Conservation (phyloP, 176 grass and related monocot species). For the Panicum miliaceum region DNA sequence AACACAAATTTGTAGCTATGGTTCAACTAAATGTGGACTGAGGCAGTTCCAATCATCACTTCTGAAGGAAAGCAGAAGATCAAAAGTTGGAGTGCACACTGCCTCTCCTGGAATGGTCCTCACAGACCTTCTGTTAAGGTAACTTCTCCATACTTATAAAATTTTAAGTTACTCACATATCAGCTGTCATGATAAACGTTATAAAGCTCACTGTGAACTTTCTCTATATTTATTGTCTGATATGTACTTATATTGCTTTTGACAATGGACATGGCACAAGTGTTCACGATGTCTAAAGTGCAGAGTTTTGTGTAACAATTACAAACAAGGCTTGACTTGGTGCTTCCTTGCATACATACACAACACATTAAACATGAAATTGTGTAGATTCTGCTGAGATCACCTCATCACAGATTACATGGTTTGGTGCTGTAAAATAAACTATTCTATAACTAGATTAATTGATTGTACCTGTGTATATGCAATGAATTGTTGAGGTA, state of each 20-base stretch:
- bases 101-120: slow-evolving; percentile 99
- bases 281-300: slow-evolving; percentile 23
- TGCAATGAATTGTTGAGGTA: background rate
- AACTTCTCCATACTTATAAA: slow-evolving; percentile 17
- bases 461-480: background rate
- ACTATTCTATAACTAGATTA: background rate
- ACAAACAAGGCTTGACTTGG: background rate
- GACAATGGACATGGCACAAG: background rate
- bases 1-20: slow-evolving; percentile 70
- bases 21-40: slow-evolving; percentile 97
- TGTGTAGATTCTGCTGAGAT: background rate
- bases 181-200: slow-evolving; percentile 19
- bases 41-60: slow-evolving; percentile 92
- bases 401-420: background rate
- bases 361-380: background rate
- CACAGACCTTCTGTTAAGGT: slow-evolving; percentile 95
- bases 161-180: slow-evolving; percentile 19
- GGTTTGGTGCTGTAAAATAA: slow-evolving; percentile 15
- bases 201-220: slow-evolving; percentile 23
- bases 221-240: background rate
- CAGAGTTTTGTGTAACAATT: background rate
- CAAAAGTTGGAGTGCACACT: slow-evolving; percentile 93
- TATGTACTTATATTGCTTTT: background rate
- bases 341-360: background rate
- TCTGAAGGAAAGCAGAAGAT: slow-evolving; percentile 87